Conservation (phyloP, 2,329 filamentous ascomycete species). For the Chaetomium sp. region DNA sequence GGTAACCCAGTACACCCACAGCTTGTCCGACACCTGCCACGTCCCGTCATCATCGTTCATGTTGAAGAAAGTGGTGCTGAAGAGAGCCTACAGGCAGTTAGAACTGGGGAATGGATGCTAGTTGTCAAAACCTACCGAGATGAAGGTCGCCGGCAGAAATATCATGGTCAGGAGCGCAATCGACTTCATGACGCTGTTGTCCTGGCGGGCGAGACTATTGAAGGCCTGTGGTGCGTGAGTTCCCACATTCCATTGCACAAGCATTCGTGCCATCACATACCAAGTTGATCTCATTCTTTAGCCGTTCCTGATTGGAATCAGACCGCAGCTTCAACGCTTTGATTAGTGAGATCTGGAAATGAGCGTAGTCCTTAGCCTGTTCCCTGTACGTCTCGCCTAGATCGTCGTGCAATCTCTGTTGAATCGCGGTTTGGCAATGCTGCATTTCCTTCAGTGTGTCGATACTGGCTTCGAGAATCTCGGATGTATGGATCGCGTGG, state of each 20-base stretch:
- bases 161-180: slow-evolving; percentile 32
- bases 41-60: slow-evolving; percentile 20
- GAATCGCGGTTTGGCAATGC: slow-evolving; percentile 15
- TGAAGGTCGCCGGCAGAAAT: slow-evolving; percentile 32
- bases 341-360: slow-evolving; percentile 29
- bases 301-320: slow-evolving; percentile 27
- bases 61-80: slow-evolving; percentile 33
- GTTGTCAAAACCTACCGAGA: slow-evolving; percentile 23
- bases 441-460: slow-evolving; percentile 27
- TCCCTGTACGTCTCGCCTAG: slow-evolving; percentile 24
- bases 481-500: slow-evolving; percentile 29
- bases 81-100: slow-evolving; percentile 25
- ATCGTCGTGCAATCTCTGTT: slow-evolving; percentile 5
- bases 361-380: slow-evolving; percentile 27
- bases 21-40: slow-evolving; percentile 27
- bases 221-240: slow-evolving; percentile 25
- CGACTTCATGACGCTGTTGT: slow-evolving; percentile 32
- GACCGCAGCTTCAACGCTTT: slow-evolving; percentile 28
- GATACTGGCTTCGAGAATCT: slow-evolving; percentile 25
- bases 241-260: not conserved
- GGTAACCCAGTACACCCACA: slow-evolving; percentile 30
- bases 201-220: slow-evolving; percentile 31
- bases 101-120: not conserved
- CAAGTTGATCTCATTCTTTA: slow-evolving; percentile 29
- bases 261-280: slow-evolving; percentile 7